Base-by-base conservation (phyloP, 306 rosid genomes). In the Erythrophleum fordii region DNA sequence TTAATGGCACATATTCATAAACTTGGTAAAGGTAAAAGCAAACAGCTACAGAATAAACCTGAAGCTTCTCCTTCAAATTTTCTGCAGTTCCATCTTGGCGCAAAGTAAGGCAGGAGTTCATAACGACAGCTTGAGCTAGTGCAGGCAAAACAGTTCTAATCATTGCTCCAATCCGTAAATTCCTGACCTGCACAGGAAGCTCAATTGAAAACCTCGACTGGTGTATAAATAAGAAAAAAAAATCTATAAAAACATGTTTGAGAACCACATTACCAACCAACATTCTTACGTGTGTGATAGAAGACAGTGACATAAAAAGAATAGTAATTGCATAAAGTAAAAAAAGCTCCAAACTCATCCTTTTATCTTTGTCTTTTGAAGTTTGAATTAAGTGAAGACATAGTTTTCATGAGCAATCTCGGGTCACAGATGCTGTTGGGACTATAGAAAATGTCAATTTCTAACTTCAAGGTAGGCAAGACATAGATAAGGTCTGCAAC, bases 91-190 rank as follows among this genome's bases (percentile, higher is more conserved):
- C 90, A 88, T 84, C 90, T 64, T 64, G 80, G 72, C 41, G 76
- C 69, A 74, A 75, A 81, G 81, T 75, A 77, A 84, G 83, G 59
- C 73, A 70, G 55, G 92, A 94, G 82, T 86, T 87, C 87, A 92
- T 82, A 39, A 89, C 80, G 87, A 92, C 90, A 48, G 98, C 97
- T 75, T 92, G 98, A 66, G 97, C 94, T 81, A 94, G 81, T 26
- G 97, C 92, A 72, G 97, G 97, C 78, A 94, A 89, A 80, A 94
- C 92, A 82, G 97, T 94, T 89, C 87, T 86, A 80, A 91, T 85
- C 98, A 94, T 92, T 77, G 97, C 98, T 78, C 98, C 98, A 80
- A 89, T 92, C 69, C 98, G 84, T 80, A 94, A 85, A 83, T 94
- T 92, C 79, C 94, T 85, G 80, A 92, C 92, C 98, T 92, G 79